Conservation (phyloP, 2,329 filamentous ascomycete genomes). For the Oidium heveae region DNA sequence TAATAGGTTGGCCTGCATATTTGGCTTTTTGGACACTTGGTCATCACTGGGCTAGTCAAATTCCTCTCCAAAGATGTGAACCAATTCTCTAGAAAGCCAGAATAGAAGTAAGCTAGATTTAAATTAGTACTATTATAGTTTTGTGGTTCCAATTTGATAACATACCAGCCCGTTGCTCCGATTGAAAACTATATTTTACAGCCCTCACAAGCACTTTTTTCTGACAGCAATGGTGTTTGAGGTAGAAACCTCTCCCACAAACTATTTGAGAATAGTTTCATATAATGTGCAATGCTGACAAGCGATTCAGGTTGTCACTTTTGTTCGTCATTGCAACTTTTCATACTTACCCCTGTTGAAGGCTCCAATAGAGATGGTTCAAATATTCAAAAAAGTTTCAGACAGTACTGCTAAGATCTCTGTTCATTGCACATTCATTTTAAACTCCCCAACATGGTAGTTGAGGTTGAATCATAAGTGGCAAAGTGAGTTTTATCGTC, state of each 20-base stretch:
- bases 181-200: constrained; percentile 16
- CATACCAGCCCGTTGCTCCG: constrained; percentile 12
- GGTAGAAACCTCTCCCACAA: constrained; percentile 11
- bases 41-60: constrained; percentile 14
- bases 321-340: too few relatives aligned
- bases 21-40: constrained; percentile 17
- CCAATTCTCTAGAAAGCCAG: background rate
- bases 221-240: constrained; percentile 7
- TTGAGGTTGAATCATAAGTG: constrained; percentile 11
- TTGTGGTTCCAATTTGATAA: too few relatives aligned
- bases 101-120: too few relatives aligned
- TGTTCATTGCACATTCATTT: constrained; percentile 15
- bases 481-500: constrained; percentile 13
- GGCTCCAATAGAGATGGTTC: too few relatives aligned
- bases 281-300: too few relatives aligned
- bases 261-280: too few relatives aligned
- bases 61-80: constrained; percentile 1
- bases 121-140: too few relatives aligned
- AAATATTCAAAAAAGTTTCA: too few relatives aligned
- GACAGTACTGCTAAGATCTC: constrained; percentile 17
- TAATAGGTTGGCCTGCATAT: constrained; percentile 15
- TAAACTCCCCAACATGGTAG: constrained; percentile 3
- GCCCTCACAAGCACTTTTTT: constrained; percentile 2
- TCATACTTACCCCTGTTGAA: too few relatives aligned
- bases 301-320: too few relatives aligned